Base-by-base conservation (phyloP, 1,284 basidiomycete genomes). In the Pseudozyma sp. region DNA sequence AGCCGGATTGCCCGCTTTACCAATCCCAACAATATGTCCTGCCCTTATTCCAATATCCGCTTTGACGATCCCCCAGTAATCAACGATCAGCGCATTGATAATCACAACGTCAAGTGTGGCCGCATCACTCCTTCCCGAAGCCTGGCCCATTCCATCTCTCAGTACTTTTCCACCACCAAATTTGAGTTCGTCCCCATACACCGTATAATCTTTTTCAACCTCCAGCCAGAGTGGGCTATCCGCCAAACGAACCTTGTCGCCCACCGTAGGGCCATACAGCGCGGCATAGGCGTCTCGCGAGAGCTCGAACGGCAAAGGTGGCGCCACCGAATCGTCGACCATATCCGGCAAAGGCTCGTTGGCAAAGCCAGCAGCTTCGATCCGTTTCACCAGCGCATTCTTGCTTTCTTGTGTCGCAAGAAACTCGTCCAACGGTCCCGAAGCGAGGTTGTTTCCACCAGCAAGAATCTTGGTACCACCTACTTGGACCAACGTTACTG, bases 1-100 rank as follows among this genome's bases (percentile, higher is more conserved):
- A 83, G 97, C 95, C 1, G 95, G 95, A 85, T 99, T 99, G 2
- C 97, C 97, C 5, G 95, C 93, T 86, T 99, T 99, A 38, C 97
- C 97, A 59, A 99, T 92, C 0, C 92, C 95, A 11, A 88, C 88
- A 73, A 99, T 98, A 56, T 87, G 81, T 0, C 96, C 96, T 68
- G 90, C 85, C 86, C 92, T 94, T 70, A 99, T 89, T 43, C 97
- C 97, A 56, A 99, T 93, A 83, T 99, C 97, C n/a, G 96, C 96
- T 89, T 98, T 98, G 89, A 92, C 93, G 69, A 99, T 96, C 1
- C 95, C 95, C 45, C 90, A 91, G 92, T 93, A 97, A 85, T 99
- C 95, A 45, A 99, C 86, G 68, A 99, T 92, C 52, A 99, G 88
- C 0, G 93, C 94, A 83, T 97, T 99, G 44, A 94, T 97, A 79